These are phyloP conservation scores for Kondoa subrosea DNA, from an alignment of 768 basidiomycete species.

Conservation along the genomic window DNA sequence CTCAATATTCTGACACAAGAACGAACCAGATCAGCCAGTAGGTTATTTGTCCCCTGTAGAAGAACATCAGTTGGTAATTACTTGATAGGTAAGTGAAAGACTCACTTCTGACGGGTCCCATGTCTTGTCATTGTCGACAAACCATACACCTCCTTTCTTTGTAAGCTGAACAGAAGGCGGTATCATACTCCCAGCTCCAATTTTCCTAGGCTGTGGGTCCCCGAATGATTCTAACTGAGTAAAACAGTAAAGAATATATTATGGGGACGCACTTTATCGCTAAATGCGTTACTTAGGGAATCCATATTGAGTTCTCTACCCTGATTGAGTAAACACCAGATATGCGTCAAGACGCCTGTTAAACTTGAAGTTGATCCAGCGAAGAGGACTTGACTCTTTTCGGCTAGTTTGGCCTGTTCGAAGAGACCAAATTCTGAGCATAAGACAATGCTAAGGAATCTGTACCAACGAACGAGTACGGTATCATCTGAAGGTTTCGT, in stretches of 20 bases:
- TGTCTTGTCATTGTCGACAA: conserved; percentile 34
- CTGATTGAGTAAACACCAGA: conserved; percentile 51
- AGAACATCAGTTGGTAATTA: neutral
- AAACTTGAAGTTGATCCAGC: conserved; percentile 70
- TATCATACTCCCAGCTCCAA: conserved; percentile 62
- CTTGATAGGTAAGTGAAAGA: neutral
- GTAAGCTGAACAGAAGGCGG: conserved; percentile 55
- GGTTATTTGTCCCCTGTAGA: conserved; percentile 11
- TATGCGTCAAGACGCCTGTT: conserved; percentile 54
- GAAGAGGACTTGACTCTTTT: conserved; percentile 33
- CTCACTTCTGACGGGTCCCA: conserved; percentile 17
- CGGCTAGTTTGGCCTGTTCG: neutral
- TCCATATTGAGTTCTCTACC: conserved; percentile 36
- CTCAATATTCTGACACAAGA: neutral
- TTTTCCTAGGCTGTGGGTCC: conserved; percentile 40
- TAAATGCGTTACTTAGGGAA: conserved; percentile 47
- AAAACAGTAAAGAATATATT: neutral
- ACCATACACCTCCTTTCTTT: conserved; percentile 34
- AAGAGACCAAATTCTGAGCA: conserved; percentile 26
- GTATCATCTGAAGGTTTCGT: conserved; percentile 29
- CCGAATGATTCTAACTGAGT: neutral
- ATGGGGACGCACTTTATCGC: conserved; percentile 39
- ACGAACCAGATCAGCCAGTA: conserved; percentile 31
- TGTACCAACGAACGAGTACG: conserved; percentile 41
- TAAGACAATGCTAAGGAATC: too few relatives aligned